phyloP scores from a whole-genome alignment of 164 flowering plant species.

The Cinnamomum micranthum region DNA sequence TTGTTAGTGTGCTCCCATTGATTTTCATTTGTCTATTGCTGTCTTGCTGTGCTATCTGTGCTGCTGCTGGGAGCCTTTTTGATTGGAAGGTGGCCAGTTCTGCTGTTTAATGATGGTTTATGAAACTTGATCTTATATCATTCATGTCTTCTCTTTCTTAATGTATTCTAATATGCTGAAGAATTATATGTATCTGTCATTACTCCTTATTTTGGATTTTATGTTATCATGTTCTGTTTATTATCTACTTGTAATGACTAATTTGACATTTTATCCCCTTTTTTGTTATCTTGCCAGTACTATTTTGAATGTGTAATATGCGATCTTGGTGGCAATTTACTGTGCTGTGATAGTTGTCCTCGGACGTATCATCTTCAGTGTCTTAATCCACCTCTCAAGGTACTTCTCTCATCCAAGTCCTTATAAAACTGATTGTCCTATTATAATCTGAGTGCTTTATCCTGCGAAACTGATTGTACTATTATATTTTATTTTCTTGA shows the following conservation, averaged over 20 bases:
- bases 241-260: background rate
- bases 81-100: no score
- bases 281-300: conserved; percentile 46
- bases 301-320: conserved; percentile 93
- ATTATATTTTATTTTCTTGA: conserved; percentile 15
- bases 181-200: no score
- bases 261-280: conserved; percentile 1
- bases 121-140: background rate
- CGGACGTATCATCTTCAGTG: conserved; percentile 92
- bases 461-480: background rate
- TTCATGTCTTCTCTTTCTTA: background rate
- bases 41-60: no score
- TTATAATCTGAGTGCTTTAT: background rate
- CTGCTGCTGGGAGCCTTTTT: no score
- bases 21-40: no score
- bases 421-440: background rate
- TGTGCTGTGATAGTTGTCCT: conserved; percentile 96
- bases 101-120: background rate
- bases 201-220: background rate
- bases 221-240: background rate
- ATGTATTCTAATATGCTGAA: background rate
- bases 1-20: no score
- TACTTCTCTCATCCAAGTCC: conserved; percentile 17
- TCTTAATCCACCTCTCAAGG: conserved; percentile 96
- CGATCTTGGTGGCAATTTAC: conserved; percentile 91